A percentile compares a stretch with the other conserved stretches of the same genome.
phyloP scores from a whole-genome alignment of 495 filamentous ascomycete species.

The Saxophila tyrrhenica region DNA sequence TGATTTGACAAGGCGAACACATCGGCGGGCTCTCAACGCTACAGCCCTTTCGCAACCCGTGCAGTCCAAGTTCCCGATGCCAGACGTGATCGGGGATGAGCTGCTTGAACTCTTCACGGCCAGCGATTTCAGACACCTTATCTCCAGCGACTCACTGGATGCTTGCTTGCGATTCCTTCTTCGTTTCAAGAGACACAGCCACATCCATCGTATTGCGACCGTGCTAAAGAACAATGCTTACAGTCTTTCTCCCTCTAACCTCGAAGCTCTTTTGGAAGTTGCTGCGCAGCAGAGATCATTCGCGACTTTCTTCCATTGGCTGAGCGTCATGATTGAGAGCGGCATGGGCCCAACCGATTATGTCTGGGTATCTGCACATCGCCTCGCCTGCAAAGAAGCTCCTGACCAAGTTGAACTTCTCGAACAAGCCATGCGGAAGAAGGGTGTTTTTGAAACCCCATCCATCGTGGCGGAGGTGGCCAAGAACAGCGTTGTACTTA shows the following conservation, averaged over 20 bases:
- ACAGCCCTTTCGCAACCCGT: not conserved
- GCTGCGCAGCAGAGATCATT: not conserved
- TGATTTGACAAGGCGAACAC: not conserved
- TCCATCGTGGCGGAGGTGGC: not conserved
- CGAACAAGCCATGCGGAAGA: constrained; percentile 1
- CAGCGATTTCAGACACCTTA: not conserved
- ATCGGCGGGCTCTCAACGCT: not conserved
- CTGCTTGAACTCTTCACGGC: constrained; percentile 1
- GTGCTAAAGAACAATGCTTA: not conserved
- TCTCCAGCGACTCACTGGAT: constrained; percentile 6
- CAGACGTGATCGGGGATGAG: not conserved
- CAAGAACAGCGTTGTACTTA: not conserved
- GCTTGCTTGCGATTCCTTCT: not conserved
- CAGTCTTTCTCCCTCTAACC: not conserved
- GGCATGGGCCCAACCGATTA: not conserved
- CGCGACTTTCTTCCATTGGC: not conserved
- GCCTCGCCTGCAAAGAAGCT: not conserved
- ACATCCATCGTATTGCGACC: not conserved
- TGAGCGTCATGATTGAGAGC: not conserved
- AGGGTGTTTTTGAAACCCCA: constrained; percentile 3
- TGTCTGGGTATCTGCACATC: constrained; percentile 6
- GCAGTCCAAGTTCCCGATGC: no score
- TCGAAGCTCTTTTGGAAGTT: not conserved
- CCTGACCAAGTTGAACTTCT: not conserved
- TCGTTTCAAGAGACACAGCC: not conserved